Base-by-base conservation (phyloP, 345 rosid species). In the Populus deltoides region DNA sequence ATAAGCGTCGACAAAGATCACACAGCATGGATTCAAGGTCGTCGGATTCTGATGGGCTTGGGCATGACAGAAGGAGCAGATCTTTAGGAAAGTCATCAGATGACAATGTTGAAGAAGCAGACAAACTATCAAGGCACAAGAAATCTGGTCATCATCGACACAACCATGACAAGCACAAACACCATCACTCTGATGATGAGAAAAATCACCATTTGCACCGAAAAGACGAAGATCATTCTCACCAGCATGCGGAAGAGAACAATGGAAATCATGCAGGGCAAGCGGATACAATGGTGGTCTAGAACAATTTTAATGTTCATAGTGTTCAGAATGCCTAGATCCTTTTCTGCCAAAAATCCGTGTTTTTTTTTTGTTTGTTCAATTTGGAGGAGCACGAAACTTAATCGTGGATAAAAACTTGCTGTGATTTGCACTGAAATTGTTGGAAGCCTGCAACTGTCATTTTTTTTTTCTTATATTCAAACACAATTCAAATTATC, bases 51-150 rank as follows among this genome's bases (percentile, higher is more conserved):
- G 80, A 77, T 73, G 80, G 71, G 7, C 66, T 43, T 9, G 79
- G 63, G 69, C 45, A 2, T 51, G 67, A 75, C 5, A 33, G 0
- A 53, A 80, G 75, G 82, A 80, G 78, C 75, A n/a, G 17, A 36
- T 77, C 86, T 33, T 18, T 73, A 22, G 86, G 86, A 11, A 84
- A 78, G 85, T 85, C 85, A 49, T 87, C 87, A 0, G 89, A 84
- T 70, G 84, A 84, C 68, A 75, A 57, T 75, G 45, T 24, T 63
- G 87, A 82, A 4, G 85, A 71, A 39, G 25, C 61, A 41, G 80
- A 75, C 27, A 81, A 74, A 75, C 43, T 38, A 38, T 70, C 51
- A 6, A 84, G 85, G 78, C 81, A 77, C 66, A 82, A 69, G 71
- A 83, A 72, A 72, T 63, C 73, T 31, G 80, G 15, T 55, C 74